phyloP scores from a whole-genome alignment of 2,329 filamentous ascomycete species.

The Cadophora luteo-olivacea region DNA sequence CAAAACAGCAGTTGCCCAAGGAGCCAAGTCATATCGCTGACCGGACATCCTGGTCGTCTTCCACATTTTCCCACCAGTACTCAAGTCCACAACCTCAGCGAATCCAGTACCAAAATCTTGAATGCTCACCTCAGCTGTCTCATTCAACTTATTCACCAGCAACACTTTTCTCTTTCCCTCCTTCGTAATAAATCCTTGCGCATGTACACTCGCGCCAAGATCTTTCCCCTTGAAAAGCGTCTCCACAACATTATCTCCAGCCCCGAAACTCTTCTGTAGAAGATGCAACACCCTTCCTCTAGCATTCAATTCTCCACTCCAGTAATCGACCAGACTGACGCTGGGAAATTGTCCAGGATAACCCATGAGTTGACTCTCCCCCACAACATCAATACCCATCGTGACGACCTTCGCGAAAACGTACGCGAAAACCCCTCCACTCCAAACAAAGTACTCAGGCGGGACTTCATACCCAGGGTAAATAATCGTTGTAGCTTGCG shows the following conservation, averaged over 20 bases:
- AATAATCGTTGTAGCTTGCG: neutral
- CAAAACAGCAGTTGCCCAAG: conserved; percentile 19
- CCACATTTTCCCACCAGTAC: conserved; percentile 11
- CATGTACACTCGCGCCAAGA: conserved; percentile 11
- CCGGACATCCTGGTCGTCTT: neutral
- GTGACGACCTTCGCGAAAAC: conserved; percentile 8
- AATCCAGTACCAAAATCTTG: conserved; percentile 4
- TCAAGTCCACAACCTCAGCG: conserved; percentile 15
- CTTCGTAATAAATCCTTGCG: conserved; percentile 12
- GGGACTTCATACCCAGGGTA: conserved; percentile 13
- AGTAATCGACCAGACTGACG: conserved; percentile 16
- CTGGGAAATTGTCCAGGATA: conserved; percentile 21
- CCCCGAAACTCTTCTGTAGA: conserved; percentile 18
- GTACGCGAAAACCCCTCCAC: conserved; percentile 20
- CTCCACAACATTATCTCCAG: conserved; percentile 14
- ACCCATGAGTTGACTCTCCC: conserved; percentile 17
- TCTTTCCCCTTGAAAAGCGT: conserved; percentile 6
- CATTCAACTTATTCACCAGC: conserved; percentile 8
- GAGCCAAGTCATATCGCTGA: neutral
- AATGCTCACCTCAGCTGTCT: conserved; percentile 8
- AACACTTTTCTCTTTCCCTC: conserved; percentile 12
- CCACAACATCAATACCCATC: conserved; percentile 18
- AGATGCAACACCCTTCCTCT: conserved; percentile 10
- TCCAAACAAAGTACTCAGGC: conserved; percentile 19
- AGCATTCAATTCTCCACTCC: conserved; percentile 15